Base-by-base conservation (phyloP, 108 stramenopile genomes). In the Cyclotella kingstonii region DNA sequence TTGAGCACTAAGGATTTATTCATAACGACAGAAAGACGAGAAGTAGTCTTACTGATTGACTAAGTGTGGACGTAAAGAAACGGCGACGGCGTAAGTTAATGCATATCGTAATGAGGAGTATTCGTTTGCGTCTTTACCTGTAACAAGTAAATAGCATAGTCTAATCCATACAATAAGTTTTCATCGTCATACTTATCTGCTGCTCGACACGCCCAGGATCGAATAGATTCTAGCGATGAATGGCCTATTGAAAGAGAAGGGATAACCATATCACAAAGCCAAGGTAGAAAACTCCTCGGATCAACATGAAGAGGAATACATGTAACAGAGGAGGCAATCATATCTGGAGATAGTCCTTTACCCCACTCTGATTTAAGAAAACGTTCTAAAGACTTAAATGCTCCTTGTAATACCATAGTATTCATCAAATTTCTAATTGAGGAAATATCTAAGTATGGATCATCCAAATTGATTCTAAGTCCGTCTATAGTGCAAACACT, bases 161-260 rank as follows among this genome's bases (percentile, higher is more conserved):
- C 84, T 5, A 92, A 50, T 8, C 77, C 78, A 29, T 48, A 46
- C 8, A 27, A 49, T 34, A 53, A 54, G 33, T 63, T 46, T 29
- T 58, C 73, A 21, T 80, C 81, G 43, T 92, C 91, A 47, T 82
- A 82, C 30, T 58, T 47, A 66, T 93, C 85, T 2, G 92, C 89
- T n/a, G 68, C 77, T 12, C 47, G 51, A 64, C 86, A 88, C 10
- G 77, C 30, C 88, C 88, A 93, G 7, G 57, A 40, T 5, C 77
- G 73, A 58, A 93, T 73, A 21, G 56, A 50, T 15, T 77, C 79
- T 22, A 93, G 52, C 26, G 81, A 38, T 40, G 80, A 79, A 45
- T 86, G 74, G n/a, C 84, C 77, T 23, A 84, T 84, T 6, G 72
- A 60, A 40, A 93, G 68, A 59, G 73, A 60, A 0, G 91, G 86